Base-by-base conservation (phyloP, 331 rosid genomes). In the Pyracantha coccinea region DNA sequence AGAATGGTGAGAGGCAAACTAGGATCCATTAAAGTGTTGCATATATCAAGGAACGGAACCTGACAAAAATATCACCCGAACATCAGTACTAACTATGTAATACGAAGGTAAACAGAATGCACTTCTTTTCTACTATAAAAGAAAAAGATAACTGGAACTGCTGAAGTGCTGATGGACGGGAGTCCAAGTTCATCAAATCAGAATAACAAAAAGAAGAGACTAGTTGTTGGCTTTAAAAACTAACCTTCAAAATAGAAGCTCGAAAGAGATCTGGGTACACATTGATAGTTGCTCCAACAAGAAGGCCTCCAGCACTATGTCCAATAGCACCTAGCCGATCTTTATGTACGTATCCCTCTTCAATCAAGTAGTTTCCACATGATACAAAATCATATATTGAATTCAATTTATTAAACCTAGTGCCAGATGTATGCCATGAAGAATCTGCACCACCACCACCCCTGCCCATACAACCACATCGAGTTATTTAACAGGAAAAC, bases 31-130 rank as follows among this genome's bases (percentile, higher is more conserved):
- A 94, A 71, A 54, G 99, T 94, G 89, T 94, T 94, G 86, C 99
- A 90, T 55, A 94, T 77, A 77, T 94, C 99, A 53, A 94, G 93
- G 88, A 94, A 94, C 35, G 99, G 97, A 74, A 92, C 99, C 99
- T 94, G 85, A 69, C 29, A 73, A 61, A 82, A n/a, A 67, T 3
- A 73, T 6, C 31, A 73, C 23, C 54, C 27, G 41, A 80, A 63
- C 68, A 70, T 84, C 69, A 79, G 47, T 38, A 31, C 71, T 7
- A 38, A 74, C 28, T 67, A 31, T 35, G 23, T n/a, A 54, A 66
- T 12, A 57, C 44, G 20, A 19, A 14, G 27, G 61, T 14, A 52
- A 21, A 28, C 15, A 69, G 11, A 25, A 68, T 27, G 55, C 31
- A 21, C 15, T 35, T 35, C 70, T 32, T 66, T 24, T 33, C 53